These are phyloP conservation scores for Coemansia sp. DNA, from an alignment of 192 early-diverging fungal genomes.

Conservation along the genomic window DNA sequence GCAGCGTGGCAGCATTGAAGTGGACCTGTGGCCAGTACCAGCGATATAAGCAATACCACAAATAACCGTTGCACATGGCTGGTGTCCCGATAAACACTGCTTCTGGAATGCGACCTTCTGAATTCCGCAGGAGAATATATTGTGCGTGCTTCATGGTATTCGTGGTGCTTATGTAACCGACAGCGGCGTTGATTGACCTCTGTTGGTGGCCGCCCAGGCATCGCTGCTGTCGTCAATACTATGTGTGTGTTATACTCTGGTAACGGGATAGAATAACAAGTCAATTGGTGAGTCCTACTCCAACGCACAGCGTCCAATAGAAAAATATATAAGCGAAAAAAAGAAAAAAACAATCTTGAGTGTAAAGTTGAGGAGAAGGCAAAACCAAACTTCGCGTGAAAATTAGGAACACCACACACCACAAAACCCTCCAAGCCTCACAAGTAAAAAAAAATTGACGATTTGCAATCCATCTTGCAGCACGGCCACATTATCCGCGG, in stretches of 20 bases:
- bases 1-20: constrained; percentile 12
- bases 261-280: not conserved
- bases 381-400: not conserved
- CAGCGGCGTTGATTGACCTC: not conserved
- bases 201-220: not conserved
- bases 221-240: not conserved
- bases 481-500: not conserved
- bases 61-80: constrained; percentile 5
- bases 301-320: not conserved
- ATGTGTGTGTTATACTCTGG: not conserved
- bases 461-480: constrained; percentile 4
- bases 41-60: constrained; percentile 10
- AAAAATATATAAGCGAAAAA: not conserved
- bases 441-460: not conserved
- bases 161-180: constrained; percentile 6
- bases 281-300: not conserved
- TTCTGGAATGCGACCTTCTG: not conserved
- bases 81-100: not conserved
- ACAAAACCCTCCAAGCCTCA: constrained; percentile 1
- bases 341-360: not conserved
- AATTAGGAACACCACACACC: no score
- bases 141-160: not conserved
- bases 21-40: constrained; percentile 7
- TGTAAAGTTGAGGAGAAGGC: constrained; percentile 10
- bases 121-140: not conserved